Base-by-base conservation (phyloP, 768 basidiomycete species). In the Leccinum variicolor region DNA sequence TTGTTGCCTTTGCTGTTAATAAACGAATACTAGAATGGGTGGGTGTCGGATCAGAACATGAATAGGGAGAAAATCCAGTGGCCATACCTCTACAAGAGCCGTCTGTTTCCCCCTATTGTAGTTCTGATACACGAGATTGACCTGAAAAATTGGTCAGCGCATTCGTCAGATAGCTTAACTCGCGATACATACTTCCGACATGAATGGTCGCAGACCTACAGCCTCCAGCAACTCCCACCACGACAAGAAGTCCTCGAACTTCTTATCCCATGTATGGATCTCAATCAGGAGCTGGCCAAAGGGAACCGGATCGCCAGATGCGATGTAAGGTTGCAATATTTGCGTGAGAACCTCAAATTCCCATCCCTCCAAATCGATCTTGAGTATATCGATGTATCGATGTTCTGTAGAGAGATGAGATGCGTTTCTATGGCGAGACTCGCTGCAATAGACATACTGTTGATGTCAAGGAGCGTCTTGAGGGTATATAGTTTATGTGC, bases 101-200 rank as follows among this genome's bases (percentile, higher is more conserved):
- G 79, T 66, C 2, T 71, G 75, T 21, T 69, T 69, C 4, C 75
- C 74, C 56, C 67, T 75, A 64, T 84, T 82, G 66, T 83, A 84
- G 62, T 83, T 84, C 55, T 79, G 77, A 64, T 84, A 84, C 19
- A 84, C 80, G 45, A 84, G 68, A 66, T 84, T 84, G 23, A 83
- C 79, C 79, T 82, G 59, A 50, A 28, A n/a, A 3, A 58, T 1
- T 19, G 19, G n/a, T 64, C 15, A 71, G 61, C 36, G 23, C 4
- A 1, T 28, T 41, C 5, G 10, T 15, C 10, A 14, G 23, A 25
- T 11, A 1, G 11, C 48, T 43, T 3, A 50, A 2, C 28, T 17
- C n/a, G 23, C 3, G 1, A 21, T 34, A 64, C 67, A 6, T 8
- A 74, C 71, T 67, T 81, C 80, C 4, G 74, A 76, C 74, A 75